Base-by-base conservation (phyloP, 2,329 filamentous ascomycete genomes). In the Leptographium lundbergii region DNA sequence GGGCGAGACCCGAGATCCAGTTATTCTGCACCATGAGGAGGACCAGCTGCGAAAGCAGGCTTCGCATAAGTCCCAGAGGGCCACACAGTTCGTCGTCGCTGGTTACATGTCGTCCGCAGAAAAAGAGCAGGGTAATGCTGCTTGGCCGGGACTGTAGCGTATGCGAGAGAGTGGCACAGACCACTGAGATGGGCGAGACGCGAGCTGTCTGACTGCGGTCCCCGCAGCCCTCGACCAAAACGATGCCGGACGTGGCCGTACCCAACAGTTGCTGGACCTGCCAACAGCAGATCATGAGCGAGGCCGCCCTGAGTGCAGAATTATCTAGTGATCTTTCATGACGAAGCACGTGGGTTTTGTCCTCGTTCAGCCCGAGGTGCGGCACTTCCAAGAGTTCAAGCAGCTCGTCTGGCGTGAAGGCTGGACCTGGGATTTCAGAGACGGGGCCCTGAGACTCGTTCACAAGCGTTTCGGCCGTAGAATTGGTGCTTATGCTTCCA, bases 31-130 rank as follows among this genome's bases (percentile, higher is more conserved):
- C 48, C 24, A 63, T 45, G 14, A 54, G 36, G 56, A 50, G 59
- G 42, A 52, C 58, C 14, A 60, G 59, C 59, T 60, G 56, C 10
- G 79, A 68, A 3, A 60, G 53, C 9, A 62, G 39, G 11, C 56
- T 42, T 3, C 61, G 61, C 13, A 61, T 29, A 45, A 62, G 51
- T 5, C 61, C 61, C 2, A 34, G 24, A 14, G 61, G 61, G 0
- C 61, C 61, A 29, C 27, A 7, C n/a, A 57, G 11, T n/a, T 24
- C n/a, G 24, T 57, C 56, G 5, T 42, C 51, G 6, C 17, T 1
- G 6, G 47, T 22, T 1, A 32, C 34, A 19, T 63, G 61, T 4
- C 60, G 51, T 1, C 61, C 54, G 51, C 60, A 61, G 52, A 60
- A 61, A 42, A 56, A 60, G 14, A 48, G 47, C 51, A 63, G 34